Evolutionary conservation across 2,329 filamentous ascomycete genomes (phyloP), one percentile per base, ranked within the genome.

Genomic region (Didymella pomorum): DNA sequence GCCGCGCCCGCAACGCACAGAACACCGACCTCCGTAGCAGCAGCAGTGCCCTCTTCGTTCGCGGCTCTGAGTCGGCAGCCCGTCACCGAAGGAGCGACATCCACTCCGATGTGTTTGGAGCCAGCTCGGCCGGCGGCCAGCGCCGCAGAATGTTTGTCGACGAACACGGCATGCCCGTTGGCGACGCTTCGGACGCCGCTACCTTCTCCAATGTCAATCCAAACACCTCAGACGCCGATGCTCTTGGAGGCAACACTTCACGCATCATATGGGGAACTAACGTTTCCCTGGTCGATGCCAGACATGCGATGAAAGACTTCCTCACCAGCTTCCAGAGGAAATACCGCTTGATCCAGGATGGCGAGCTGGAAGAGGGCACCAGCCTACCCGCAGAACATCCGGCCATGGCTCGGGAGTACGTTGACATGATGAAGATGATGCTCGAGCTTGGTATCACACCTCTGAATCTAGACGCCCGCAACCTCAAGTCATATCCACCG

Each of bases 241-340:
- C 84, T 1, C 86, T 97, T 39, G 94, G 93, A 37, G 95, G 93
- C 2, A 87, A 87, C 58, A 91, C 91, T 37, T 89, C 89, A 55
- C 88, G 90, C 66, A 87, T 96, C 57, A 94, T 99, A 64, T 99
- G 95, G 95, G 95, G 95, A 76, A 99, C 95, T 42, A 98, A 96
- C 37, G 91, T 99, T 48, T 97, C 94, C 5, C 90, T 99, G 52
- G 87, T 92, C 60, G 93, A 98, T 75, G 93, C 92, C 0, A 91
- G 96, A 76, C 86, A 88, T 50, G 84, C 89, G 0, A 96, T 97
- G 82, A 94, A 95, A 72, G 93, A 95, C 64, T 99, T 99, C 71
- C 81, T 99, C 26, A 87, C 88, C 73, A 96, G 96, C 75, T 99
- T 95, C 70, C 92, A 93, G 60, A 89, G 87, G 67, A 97, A 97